Evolutionary conservation across 192 early-diverging fungal genomes (phyloP).

Genomic region (Backusella sp.): DNA sequence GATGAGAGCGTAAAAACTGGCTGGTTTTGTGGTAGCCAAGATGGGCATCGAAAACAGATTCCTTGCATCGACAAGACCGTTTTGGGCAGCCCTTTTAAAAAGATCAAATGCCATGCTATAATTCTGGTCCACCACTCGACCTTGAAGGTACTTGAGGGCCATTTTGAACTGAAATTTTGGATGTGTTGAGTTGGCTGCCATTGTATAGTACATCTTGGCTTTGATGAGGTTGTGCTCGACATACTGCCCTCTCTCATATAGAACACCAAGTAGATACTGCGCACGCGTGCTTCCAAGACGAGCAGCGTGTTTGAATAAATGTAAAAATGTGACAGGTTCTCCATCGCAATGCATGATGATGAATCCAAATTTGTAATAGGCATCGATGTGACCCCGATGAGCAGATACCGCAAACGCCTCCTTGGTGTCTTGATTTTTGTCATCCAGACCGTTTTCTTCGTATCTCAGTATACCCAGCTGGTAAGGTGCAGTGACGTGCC

Average conservation of each 20-base stretch:
- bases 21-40: not conserved
- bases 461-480: not conserved
- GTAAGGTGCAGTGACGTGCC: not conserved
- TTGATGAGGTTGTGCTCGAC: conserved; percentile 13
- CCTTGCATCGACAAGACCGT: not conserved
- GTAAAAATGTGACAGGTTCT: not conserved
- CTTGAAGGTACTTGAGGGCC: not conserved
- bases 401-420: not conserved
- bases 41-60: not conserved
- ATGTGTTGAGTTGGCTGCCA: not conserved
- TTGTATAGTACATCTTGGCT: conserved; percentile 23
- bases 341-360: not conserved
- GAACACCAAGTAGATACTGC: not conserved
- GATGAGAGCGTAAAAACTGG: not conserved
- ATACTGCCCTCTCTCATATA: not conserved
- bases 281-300: not conserved
- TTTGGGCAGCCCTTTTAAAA: not conserved
- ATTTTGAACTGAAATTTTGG: not conserved
- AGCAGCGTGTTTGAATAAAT: not conserved
- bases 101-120: not conserved
- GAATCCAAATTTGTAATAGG: not conserved
- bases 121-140: conserved; percentile 22
- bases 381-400: not conserved
- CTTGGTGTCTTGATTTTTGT: not conserved
- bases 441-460: too few species aligned